Base-by-base conservation (phyloP, 805 yeast genomes). In the Saturnispora sekii region DNA sequence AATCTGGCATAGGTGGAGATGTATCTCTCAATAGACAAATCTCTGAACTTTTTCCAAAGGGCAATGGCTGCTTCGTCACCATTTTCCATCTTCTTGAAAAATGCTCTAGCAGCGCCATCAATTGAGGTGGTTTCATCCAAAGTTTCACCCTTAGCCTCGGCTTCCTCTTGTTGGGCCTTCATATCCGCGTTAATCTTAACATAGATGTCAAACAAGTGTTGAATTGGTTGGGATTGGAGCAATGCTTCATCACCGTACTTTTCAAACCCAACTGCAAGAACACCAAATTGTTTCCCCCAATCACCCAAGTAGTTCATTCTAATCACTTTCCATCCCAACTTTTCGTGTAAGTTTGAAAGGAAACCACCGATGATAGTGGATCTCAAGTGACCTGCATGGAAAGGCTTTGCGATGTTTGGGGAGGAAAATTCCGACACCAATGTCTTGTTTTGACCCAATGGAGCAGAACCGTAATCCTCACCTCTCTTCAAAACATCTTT, bases 221-320 rank as follows among this genome's bases (percentile, higher is more conserved):
- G 80, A 61, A 93, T 89, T 47, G 99, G 97, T 63, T 93, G 93
- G 39, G 59, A 57, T 45, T 70, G 70, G 51, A 93, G 73, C 43
- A 68, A 68, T 58, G 80, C 84, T 61, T 83, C 95, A 50, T 73
- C 66, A 41, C 99, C 99, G 61, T 84, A 93, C 59, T 76, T 79
- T 46, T 78, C 76, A 64, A 82, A 93, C 39, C 97, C 99, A 50
- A 93, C 83, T 21, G 97, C 98, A 55, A 93, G 73, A 38, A 93
- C 64, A 65, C 98, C 99, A 59, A 90, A 93, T 70, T 93, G 99
- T 68, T 93, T 93, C 47, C 99, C 99, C 98, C 98, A 93, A 68
- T 93, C 99, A 59, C 99, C 99, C 53, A 93, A 73, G 66, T 93
- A 93, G 72, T 93, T 93, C 71, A 90, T 74, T 68, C 97, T 78